These are phyloP conservation scores for Cladosporium colombiae DNA, from an alignment of 2,329 filamentous ascomycete genomes.

Conservation along the genomic window DNA sequence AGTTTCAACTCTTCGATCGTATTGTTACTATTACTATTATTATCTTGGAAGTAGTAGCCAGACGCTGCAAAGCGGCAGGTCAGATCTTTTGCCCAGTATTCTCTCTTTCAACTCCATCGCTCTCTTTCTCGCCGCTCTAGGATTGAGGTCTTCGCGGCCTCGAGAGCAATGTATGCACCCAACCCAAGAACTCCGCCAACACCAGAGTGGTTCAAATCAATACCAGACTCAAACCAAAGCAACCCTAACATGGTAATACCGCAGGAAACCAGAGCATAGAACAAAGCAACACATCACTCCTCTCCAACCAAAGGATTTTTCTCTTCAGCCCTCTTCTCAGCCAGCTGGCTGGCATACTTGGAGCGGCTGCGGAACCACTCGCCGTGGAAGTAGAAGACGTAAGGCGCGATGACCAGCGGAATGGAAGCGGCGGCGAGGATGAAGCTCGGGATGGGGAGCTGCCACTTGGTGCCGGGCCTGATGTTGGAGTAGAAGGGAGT, in stretches of 20 bases:
- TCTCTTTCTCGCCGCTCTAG: not conserved
- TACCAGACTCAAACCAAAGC: not conserved
- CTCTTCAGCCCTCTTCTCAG: slow-evolving; percentile 42
- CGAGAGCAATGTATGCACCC: not conserved
- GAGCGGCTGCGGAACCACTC: slow-evolving; percentile 43
- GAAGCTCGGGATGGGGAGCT: slow-evolving; percentile 53
- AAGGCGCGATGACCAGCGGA: slow-evolving; percentile 56
- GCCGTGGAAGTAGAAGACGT: slow-evolving; percentile 53
- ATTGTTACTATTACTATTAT: too few relatives aligned
- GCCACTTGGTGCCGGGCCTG: slow-evolving; percentile 27
- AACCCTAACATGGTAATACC: not conserved
- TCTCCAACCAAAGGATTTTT: not conserved
- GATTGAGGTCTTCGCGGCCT: not conserved
- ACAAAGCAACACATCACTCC: not conserved
- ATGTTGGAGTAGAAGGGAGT: slow-evolving; percentile 51
- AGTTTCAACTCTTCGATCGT: too few relatives aligned
- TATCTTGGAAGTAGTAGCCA: not conserved
- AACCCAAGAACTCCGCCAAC: not conserved
- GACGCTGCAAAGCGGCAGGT: not conserved
- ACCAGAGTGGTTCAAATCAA: not conserved
- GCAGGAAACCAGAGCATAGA: too few relatives aligned
- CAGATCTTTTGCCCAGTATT: not conserved
- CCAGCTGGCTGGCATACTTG: slow-evolving; percentile 45
- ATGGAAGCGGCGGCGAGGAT: slow-evolving; percentile 54
- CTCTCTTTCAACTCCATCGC: not conserved